Evolutionary conservation across 176 grass and related monocot genomes (phyloP).

Genomic region (Triticum monococcum): DNA sequence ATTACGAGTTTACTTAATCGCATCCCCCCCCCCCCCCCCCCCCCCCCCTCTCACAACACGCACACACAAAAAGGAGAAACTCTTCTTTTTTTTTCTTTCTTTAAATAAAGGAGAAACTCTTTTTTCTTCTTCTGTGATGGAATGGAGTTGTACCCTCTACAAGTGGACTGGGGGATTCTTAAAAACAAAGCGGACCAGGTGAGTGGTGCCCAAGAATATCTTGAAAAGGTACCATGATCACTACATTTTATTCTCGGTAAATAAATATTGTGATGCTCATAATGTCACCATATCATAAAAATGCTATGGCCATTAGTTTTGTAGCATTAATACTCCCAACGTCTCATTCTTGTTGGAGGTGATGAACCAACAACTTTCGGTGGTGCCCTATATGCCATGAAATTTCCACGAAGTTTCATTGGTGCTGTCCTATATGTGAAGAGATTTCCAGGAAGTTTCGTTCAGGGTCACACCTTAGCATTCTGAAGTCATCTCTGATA

Average conservation of each 20-base stretch:
- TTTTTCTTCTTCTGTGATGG: background rate
- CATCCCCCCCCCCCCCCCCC: background rate
- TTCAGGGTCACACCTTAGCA: background rate
- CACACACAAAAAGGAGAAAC: too few species aligned
- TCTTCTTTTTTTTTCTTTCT: background rate
- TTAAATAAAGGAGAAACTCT: too few species aligned
- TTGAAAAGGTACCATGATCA: too few species aligned
- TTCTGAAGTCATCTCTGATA: background rate
- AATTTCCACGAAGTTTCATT: background rate
- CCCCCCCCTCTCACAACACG: too few species aligned
- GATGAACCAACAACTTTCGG: background rate
- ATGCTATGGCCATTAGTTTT: background rate
- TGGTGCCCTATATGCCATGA: background rate
- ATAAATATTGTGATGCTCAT: too few species aligned
- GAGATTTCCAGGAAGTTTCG: slow-evolving; percentile 13
- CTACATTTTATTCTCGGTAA: too few species aligned
- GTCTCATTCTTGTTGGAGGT: background rate
- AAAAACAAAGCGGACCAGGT: background rate
- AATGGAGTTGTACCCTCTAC: too few species aligned
- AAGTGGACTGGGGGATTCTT: background rate
- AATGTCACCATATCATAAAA: too few species aligned
- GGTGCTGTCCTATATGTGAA: background rate
- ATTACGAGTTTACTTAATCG: background rate
- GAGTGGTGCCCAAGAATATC: background rate
- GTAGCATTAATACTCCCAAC: background rate